phyloP scores from a whole-genome alignment of 2,329 filamentous ascomycete genomes.

The Apiospora kogelbergensis region DNA sequence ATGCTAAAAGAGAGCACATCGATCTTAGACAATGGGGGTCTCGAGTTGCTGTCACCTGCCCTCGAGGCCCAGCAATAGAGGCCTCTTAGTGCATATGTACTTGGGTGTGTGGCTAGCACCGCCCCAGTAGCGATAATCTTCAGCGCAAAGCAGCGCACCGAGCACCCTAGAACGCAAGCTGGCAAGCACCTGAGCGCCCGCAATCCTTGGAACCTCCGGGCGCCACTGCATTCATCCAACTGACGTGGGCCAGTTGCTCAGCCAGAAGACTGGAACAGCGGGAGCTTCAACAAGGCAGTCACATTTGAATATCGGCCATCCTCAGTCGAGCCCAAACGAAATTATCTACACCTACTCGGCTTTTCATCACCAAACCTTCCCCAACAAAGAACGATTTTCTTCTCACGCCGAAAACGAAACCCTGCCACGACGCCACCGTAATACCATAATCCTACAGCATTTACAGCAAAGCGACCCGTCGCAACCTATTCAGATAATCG shows the following conservation, averaged over 20 bases:
- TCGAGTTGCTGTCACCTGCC: background rate
- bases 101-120: background rate
- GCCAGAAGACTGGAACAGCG: slow-evolving; percentile 4
- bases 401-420: background rate
- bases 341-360: background rate
- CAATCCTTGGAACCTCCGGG: background rate
- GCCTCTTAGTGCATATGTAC: background rate
- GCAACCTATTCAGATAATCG: background rate
- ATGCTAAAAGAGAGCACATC: background rate
- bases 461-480: background rate
- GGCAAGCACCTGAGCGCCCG: background rate
- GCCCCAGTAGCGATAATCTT: background rate
- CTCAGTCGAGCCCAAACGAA: slow-evolving; percentile 1
- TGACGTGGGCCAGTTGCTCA: slow-evolving; percentile 7
- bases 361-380: background rate
- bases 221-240: slow-evolving; percentile 4
- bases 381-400: background rate
- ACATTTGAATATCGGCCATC: background rate
- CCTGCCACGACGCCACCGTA: background rate
- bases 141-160: slow-evolving; percentile 1
- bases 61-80: background rate
- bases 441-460: background rate
- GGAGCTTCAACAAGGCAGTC: slow-evolving; percentile 6
- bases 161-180: background rate
- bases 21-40: background rate